These are phyloP conservation scores for Patellifolia procumbens DNA, from an alignment of 179 eudicot genomes.

Conservation along the genomic window DNA sequence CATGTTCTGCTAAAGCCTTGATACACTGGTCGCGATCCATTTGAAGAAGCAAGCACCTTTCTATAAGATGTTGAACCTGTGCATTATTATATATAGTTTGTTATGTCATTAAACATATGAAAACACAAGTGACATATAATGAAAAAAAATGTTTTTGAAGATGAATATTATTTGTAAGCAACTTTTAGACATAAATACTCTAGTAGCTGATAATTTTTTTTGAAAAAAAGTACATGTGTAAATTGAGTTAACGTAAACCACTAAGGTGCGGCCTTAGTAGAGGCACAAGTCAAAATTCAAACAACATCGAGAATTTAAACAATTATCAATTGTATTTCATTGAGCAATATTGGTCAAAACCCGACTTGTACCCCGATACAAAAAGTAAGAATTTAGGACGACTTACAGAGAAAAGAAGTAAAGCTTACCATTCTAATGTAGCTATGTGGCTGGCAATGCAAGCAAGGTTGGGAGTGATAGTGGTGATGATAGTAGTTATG, in stretches of 20 bases:
- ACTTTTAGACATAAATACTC: too few relatives aligned
- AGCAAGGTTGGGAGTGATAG: constrained; percentile 49
- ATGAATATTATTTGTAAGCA: too few relatives aligned
- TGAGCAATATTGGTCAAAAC: too few relatives aligned
- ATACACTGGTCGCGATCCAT: constrained; percentile 74
- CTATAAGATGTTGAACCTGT: constrained; percentile 85
- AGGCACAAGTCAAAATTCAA: too few relatives aligned
- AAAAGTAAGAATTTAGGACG: not conserved
- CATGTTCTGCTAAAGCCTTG: constrained; percentile 63
- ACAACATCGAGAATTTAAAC: too few relatives aligned
- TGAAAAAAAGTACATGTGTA: too few relatives aligned
- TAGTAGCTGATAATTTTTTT: too few relatives aligned
- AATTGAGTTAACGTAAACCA: too few relatives aligned
- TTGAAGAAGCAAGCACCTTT: constrained; percentile 67
- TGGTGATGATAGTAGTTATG: constrained; percentile 27
- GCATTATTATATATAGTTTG: not conserved
- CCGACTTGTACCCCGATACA: not conserved
- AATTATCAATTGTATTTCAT: too few relatives aligned
- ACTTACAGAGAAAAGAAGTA: not conserved
- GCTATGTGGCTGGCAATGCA: constrained; percentile 76
- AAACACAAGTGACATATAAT: not conserved
- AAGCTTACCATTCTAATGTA: constrained; percentile 38
- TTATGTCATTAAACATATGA: not conserved
- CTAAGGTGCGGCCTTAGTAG: too few relatives aligned
- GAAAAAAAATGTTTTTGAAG: too few relatives aligned